These are phyloP conservation scores for Coemansia sp. DNA, from an alignment of 192 early-diverging fungal species.

Conservation along the genomic window DNA sequence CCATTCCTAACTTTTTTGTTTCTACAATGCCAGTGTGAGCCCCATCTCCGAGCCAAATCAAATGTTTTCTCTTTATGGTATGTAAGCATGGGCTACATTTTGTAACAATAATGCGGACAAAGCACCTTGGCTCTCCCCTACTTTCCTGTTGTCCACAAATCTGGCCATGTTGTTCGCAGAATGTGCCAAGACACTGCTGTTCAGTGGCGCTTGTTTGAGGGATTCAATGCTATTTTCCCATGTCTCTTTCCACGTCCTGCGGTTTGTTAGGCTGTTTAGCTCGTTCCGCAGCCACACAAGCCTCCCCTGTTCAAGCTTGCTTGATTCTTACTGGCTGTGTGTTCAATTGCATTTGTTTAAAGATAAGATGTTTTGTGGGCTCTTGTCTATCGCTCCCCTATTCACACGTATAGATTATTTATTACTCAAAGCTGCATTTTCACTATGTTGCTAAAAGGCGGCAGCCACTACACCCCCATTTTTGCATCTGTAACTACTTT, in stretches of 20 bases:
- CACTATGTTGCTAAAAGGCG: background rate
- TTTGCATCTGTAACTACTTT: background rate
- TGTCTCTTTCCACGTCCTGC: background rate
- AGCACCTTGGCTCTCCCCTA: background rate
- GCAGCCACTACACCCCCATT: background rate
- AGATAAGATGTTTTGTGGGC: too few species aligned
- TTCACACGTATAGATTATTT: background rate
- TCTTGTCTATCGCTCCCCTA: background rate
- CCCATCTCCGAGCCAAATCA: background rate
- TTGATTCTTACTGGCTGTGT: background rate
- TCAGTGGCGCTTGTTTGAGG: constrained; percentile 7
- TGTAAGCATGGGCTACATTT: background rate
- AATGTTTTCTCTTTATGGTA: background rate
- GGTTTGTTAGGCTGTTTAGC: background rate
- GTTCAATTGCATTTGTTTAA: background rate
- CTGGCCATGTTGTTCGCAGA: background rate
- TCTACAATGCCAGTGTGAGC: constrained; percentile 5
- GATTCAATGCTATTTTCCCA: background rate
- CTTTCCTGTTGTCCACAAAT: background rate
- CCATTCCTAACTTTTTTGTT: constrained; percentile 1
- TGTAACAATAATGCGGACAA: background rate
- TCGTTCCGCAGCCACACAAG: constrained; percentile 13
- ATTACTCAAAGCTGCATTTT: background rate
- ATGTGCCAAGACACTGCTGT: background rate
- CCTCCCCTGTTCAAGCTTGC: background rate